Evolutionary conservation across 257 asterid species (phyloP).

Genomic region (Forsythia viridissima): DNA sequence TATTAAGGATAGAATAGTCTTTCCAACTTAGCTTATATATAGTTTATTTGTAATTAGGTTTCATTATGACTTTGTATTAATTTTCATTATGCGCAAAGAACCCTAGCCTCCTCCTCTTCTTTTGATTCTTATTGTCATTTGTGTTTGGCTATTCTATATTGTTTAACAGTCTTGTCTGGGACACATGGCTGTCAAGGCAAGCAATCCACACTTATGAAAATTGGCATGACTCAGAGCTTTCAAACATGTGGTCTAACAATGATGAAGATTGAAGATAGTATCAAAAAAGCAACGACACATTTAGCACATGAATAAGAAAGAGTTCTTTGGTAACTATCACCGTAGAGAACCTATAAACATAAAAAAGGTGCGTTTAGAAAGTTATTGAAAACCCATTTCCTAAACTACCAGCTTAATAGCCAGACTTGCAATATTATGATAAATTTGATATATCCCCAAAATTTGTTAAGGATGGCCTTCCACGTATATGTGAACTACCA

Average conservation of each 20-base stretch:
- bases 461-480: conserved; percentile 1
- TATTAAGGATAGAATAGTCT: no score
- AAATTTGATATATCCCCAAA: conserved; percentile 23
- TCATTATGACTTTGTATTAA: no score
- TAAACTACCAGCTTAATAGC: background rate
- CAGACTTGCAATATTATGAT: conserved; percentile 2
- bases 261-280: background rate
- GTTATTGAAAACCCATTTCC: background rate
- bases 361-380: background rate
- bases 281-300: background rate
- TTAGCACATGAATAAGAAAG: background rate
- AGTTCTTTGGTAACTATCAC: conserved; percentile 2
- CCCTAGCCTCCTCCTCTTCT: no score
- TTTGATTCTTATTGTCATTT: no score
- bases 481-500: conserved; percentile 5
- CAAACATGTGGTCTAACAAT: background rate
- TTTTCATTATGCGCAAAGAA: no score
- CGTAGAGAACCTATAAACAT: conserved; percentile 20
- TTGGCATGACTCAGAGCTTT: background rate
- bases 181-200: background rate
- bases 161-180: background rate
- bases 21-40: no score
- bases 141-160: no score
- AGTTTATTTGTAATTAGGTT: no score
- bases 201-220: background rate